phyloP scores from a whole-genome alignment of 2,329 filamentous ascomycete species.

The Sarocladium oryzae region DNA sequence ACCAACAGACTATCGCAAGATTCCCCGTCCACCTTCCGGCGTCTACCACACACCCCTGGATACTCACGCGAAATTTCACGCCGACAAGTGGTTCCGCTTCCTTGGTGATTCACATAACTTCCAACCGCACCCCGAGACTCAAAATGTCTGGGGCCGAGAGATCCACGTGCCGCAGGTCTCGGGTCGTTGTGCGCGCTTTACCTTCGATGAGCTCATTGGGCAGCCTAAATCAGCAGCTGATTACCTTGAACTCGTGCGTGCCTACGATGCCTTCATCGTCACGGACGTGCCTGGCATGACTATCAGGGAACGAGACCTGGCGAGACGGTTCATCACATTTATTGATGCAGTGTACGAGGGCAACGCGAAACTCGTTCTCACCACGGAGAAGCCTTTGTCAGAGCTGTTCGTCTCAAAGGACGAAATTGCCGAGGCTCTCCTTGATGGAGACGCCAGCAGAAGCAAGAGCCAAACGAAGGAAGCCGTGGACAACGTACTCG shows the following conservation, averaged over 20 bases:
- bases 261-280: conserved; percentile 88
- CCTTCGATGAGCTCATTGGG: conserved; percentile 86
- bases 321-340: conserved; percentile 92
- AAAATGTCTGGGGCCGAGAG: conserved; percentile 87
- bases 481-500: conserved; percentile 74
- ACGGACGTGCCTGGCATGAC: conserved; percentile 92
- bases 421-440: conserved; percentile 55
- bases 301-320: conserved; percentile 75
- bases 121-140: conserved; percentile 66
- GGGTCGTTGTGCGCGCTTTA: conserved; percentile 83
- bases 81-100: conserved; percentile 93
- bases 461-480: conserved; percentile 46
- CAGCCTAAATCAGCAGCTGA: conserved; percentile 86
- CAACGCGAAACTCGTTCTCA: conserved; percentile 91
- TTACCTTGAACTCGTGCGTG: conserved; percentile 84
- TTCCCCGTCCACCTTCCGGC: conserved; percentile 83
- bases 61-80: conserved; percentile 68
- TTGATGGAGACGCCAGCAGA: conserved; percentile 38
- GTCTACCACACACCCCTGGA: conserved; percentile 92
- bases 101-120: conserved; percentile 77
- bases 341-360: conserved; percentile 93
- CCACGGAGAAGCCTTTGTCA: conserved; percentile 75
- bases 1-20: conserved; percentile 93
- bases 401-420: conserved; percentile 77
- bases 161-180: conserved; percentile 83